Evolutionary conservation across 148 eudicot species (phyloP), one percentile per base, ranked within the genome.

Genomic region (Heliamphora exappendiculata): DNA sequence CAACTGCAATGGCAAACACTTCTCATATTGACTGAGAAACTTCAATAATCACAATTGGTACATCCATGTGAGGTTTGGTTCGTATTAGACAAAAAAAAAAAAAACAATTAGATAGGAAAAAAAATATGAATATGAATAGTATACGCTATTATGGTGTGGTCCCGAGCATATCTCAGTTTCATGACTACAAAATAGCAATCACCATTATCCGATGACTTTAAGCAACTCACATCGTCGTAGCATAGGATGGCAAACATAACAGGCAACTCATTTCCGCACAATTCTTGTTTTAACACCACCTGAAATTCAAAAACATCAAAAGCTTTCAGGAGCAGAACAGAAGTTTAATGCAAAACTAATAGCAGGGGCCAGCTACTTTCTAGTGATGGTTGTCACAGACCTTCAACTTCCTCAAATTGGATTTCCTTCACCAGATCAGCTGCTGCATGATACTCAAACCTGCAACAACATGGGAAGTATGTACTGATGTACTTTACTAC

Each of bases 371-470:
- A 76, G 22, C 39, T 24, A 19, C 41, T 37, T 19, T 29, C 31
- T 36, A 5, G 65, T 0, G 22, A 39, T 28, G 7, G 29, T 16
- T n/a, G 26, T 41, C 7, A 82, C 86, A 7, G 55, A 95, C 99
- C 99, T 87, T 91, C 91, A 57, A 85, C 93, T 88, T 93, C 91
- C 83, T 89, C 98, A 79, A 93, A 91, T 45, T 83, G 85, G 77
- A 93, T 85, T 81, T 91, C 97, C 83, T 95, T 95, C 78, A 83
- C 89, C 81, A 89, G 75, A 73, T 93, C 98, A 75, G 99, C 91
- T 80, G 97, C 87, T 41, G 98, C 94, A 82, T 91, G 80, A 65
- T 95, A 95, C 86, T 88, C 93, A 63, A 95, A 36, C 31, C 65
- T 34, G 47, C n/a, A 26, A 74, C 29, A 26, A 20, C 59, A 41